Conservation (phyloP, 257 asterid genomes). For the Phtheirospermum japonicum region DNA sequence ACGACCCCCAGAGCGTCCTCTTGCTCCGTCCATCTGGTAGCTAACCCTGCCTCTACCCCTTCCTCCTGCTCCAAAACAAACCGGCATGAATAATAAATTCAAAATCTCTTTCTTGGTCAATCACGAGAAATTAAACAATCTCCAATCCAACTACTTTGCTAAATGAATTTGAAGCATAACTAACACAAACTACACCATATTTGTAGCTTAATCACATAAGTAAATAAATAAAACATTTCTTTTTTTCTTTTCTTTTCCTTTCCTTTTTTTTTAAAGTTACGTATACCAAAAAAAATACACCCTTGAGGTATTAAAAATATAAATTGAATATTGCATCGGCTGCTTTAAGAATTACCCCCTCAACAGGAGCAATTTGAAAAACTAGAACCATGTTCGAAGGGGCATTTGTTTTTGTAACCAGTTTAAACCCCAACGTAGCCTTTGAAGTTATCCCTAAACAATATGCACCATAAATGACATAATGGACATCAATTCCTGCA, state of each 20-base stretch:
- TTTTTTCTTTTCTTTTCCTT: too few relatives aligned
- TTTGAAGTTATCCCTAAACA: too few relatives aligned
- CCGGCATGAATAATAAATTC: conserved; percentile 10
- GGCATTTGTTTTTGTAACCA: background rate
- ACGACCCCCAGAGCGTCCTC: conserved; percentile 78
- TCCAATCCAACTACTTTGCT: background rate
- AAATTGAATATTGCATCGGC: too few relatives aligned
- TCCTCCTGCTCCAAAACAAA: conserved; percentile 56
- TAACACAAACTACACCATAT: background rate
- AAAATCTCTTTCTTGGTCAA: background rate
- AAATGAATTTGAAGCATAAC: background rate
- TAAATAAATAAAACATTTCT: too few relatives aligned
- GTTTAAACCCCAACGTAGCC: too few relatives aligned
- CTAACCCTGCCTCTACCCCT: conserved; percentile 80
- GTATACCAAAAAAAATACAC: too few relatives aligned
- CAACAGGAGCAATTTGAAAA: background rate
- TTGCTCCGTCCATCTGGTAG: conserved; percentile 61
- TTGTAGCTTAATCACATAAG: background rate
- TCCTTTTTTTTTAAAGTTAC: too few relatives aligned
- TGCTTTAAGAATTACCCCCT: background rate
- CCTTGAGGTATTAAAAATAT: background rate
- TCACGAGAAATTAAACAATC: background rate
- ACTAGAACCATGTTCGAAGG: background rate
- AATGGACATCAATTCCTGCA: too few relatives aligned
- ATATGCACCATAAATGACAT: too few relatives aligned